These are phyloP conservation scores for Neurospora discreta DNA, from an alignment of 495 filamentous ascomycete genomes.

Conservation along the genomic window DNA sequence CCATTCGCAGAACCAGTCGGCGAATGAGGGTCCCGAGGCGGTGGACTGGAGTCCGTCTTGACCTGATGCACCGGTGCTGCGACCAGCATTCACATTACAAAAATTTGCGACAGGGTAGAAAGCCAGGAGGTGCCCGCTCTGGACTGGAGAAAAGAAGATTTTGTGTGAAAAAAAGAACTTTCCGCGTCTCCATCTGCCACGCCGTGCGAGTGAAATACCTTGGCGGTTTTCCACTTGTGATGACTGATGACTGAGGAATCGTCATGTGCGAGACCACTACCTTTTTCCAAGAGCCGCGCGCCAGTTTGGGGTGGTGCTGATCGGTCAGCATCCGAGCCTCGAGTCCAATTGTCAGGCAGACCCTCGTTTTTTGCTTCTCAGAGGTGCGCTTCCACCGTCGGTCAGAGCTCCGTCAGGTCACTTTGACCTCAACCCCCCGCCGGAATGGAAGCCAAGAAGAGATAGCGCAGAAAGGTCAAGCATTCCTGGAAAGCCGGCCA, in stretches of 20 bases:
- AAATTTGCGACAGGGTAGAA: background rate
- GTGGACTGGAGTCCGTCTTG: background rate
- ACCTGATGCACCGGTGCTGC: background rate
- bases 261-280: background rate
- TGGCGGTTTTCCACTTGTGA: background rate
- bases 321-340: background rate
- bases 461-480: background rate
- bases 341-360: background rate
- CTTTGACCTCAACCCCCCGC: background rate
- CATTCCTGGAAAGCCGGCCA: background rate
- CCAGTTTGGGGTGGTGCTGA: background rate
- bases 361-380: background rate
- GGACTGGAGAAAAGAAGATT: background rate
- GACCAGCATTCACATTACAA: background rate
- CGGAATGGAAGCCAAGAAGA: background rate
- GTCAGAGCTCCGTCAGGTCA: background rate
- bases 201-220: background rate
- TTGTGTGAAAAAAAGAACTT: background rate
- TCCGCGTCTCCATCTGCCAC: background rate
- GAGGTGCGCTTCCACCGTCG: background rate
- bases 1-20: background rate
- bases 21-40: background rate
- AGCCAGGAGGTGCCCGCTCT: background rate
- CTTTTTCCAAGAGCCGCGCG: background rate
- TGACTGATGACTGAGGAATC: background rate